Conservation (phyloP, 2,329 filamentous ascomycete genomes). For the Fusarium verticillioides region DNA sequence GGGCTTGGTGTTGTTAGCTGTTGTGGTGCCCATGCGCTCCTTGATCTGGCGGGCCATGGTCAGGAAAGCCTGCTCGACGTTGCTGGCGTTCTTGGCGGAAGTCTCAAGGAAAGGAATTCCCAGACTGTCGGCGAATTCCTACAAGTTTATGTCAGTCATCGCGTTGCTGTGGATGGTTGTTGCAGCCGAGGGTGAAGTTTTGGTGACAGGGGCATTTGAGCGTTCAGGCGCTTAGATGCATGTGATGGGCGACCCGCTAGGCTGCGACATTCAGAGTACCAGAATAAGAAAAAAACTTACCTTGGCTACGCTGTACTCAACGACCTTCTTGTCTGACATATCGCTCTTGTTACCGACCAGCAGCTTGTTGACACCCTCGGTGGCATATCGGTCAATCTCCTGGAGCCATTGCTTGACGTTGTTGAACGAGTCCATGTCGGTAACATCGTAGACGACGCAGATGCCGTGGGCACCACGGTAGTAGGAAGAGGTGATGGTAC, state of each 20-base stretch:
- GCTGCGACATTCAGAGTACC: neutral
- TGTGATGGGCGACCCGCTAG: constrained; percentile 27
- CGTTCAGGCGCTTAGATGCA: constrained; percentile 32
- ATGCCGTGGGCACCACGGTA: constrained; percentile 99
- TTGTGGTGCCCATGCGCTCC: constrained; percentile 98
- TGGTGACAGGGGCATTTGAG: constrained; percentile 13
- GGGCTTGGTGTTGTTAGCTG: constrained; percentile 97
- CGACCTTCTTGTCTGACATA: constrained; percentile 99
- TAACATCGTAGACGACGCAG: constrained; percentile 99
- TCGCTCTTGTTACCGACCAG: constrained; percentile 99
- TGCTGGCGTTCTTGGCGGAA: constrained; percentile 98
- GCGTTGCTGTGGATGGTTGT: neutral
- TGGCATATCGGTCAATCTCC: constrained; percentile 99
- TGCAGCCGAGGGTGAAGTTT: constrained; percentile 14
- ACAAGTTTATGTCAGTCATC: constrained; percentile 38
- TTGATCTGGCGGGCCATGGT: constrained; percentile 99
- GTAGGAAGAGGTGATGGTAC: constrained; percentile 99
- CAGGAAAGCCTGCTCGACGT: constrained; percentile 99
- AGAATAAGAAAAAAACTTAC: constrained; percentile 61
- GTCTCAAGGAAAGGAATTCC: constrained; percentile 99
- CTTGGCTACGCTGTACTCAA: constrained; percentile 99
- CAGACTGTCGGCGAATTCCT: constrained; percentile 99
- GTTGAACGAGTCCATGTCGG: constrained; percentile 99
- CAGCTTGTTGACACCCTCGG: constrained; percentile 99
- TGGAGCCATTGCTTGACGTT: constrained; percentile 99